Evolutionary conservation across 495 filamentous ascomycete genomes (phyloP).

Genomic region (Aspergillus nidulans): DNA sequence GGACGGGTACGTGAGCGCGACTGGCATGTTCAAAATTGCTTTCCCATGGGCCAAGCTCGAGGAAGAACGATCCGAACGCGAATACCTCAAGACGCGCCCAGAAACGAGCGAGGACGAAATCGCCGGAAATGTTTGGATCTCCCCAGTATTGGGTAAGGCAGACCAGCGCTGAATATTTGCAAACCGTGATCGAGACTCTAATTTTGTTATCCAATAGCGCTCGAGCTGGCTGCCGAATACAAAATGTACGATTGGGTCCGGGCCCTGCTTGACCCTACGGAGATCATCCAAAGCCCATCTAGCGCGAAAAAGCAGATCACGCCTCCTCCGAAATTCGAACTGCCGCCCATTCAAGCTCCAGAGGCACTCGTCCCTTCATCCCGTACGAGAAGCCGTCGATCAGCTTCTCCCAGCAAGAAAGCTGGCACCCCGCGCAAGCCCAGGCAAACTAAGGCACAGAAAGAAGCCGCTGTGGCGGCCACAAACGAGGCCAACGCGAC

Average conservation of each 20-base stretch:
- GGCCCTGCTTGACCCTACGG: constrained; percentile 78
- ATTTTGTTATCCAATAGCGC: constrained; percentile 45
- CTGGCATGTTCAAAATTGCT: constrained; percentile 99
- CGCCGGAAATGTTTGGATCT: constrained; percentile 95
- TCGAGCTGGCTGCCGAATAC: constrained; percentile 80
- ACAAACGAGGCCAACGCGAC: constrained; percentile 46
- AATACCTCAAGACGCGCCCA: constrained; percentile 71
- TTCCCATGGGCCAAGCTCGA: constrained; percentile 85
- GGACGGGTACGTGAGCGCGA: constrained; percentile 92
- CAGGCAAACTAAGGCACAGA: constrained; percentile 56
- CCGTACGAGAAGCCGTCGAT: constrained; percentile 47
- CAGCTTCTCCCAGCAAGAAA: constrained; percentile 58
- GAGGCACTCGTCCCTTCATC: constrained; percentile 33
- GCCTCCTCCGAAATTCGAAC: constrained; percentile 64
- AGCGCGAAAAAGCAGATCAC: constrained; percentile 62
- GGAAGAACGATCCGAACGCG: constrained; percentile 84
- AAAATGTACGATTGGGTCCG: constrained; percentile 80
- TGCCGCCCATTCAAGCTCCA: constrained; percentile 40
- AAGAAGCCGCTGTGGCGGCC: constrained; percentile 44
- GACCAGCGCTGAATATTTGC: background rate
- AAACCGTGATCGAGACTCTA: constrained; percentile 1
- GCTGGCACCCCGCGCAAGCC: constrained; percentile 66
- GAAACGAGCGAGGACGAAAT: constrained; percentile 86
- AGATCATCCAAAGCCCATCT: constrained; percentile 54
- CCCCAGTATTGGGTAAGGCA: constrained; percentile 67